Evolutionary conservation across 1,284 basidiomycete genomes (phyloP), one percentile per base, ranked within the genome.

Genomic region (Cutaneotrichosporon dermatis): DNA sequence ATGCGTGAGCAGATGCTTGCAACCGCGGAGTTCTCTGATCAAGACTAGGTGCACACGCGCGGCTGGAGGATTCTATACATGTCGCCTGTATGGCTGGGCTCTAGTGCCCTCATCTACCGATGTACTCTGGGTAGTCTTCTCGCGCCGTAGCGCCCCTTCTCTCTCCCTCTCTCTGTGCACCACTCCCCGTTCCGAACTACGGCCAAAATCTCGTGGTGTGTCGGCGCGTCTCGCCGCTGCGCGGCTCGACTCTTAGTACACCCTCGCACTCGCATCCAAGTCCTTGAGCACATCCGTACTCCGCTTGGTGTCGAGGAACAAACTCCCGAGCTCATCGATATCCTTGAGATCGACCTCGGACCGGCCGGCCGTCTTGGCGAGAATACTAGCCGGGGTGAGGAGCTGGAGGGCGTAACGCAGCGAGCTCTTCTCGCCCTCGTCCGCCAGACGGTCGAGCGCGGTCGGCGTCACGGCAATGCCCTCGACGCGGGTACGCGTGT

Each of bases 391-490:
- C 0, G 95, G 95, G 0, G 90, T 89, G 59, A 98, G 83, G 8
- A 98, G 81, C 76, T 99, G 95, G 11, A 98, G 82, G 1, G 91
- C 90, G 75, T 94, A 97, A 88, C 94, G 83, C 71, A 99, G 81
- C 16, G 90, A 93, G 61, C 86, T 88, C 70, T 83, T 84, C 64
- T 89, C 88, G 37, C 95, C 95, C 72, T 94, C 89, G 61, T 83
- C 82, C 0, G 93, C 88, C 13, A 98, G 79, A 69, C 83, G 84
- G 25, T 93, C 89, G 51, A 96, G 78, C 10, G 95, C 93, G 6
- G 87, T 88, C 10, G 83, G 73, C 33, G 86, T 84, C 1, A 98
- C 82, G 65, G 85, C 86, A 49, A 97, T 82, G 0, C 90, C 90
- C 76, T 98, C 95, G 2, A 92, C 85, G 61, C 86, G 88, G 35